Evolutionary conservation across 345 rosid species (phyloP), one percentile per base, ranked within the genome.

Genomic region (Pistacia integerrima): DNA sequence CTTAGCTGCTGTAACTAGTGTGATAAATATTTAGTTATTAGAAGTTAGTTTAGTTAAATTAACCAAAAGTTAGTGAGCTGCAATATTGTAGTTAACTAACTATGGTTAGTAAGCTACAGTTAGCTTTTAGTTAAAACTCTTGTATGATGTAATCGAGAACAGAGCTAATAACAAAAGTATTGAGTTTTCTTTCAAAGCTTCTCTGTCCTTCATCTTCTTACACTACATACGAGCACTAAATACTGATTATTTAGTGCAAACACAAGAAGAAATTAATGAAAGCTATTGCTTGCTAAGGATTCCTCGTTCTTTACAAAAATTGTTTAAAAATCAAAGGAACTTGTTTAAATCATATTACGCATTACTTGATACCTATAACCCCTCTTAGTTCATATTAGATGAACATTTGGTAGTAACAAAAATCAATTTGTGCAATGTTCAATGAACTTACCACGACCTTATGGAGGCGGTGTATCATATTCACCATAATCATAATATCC

Each of bases 401-500:
- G 33, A 30, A 30, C 33, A 1, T 30, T 30, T 2, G 33, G 3
- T 30, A 30, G 33, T 4, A 5, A 17, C 33, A 56, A 51, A 56
- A 48, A 3, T 18, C 13, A 22, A 35, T 11, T 22, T 25, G 1
- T 51, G 17, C 18, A 70, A 25, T 41, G 66, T 49, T 66, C 22
- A 13, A 60, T n/a, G 22, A 73, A 76, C 86, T 69, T 75, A 84
- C 87, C 80, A n/a, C 78, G 80, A 22, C 55, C 66, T 61, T 73
- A 76, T 48, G 22, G 65, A 38, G 70, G 79, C 2, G 77, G 67
- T 64, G 76, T 83, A 55, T 74, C 81, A 48, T 33, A 67, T 33
- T 79, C 83, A 11, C 81, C 77, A 65, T 77, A 71, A 56, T 72
- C 77, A 67, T 80, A 83, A 57, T 80, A 77, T 60, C 81, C 83